Conservation (phyloP, 768 basidiomycete genomes). For the Brasilioporus rufonigricans region DNA sequence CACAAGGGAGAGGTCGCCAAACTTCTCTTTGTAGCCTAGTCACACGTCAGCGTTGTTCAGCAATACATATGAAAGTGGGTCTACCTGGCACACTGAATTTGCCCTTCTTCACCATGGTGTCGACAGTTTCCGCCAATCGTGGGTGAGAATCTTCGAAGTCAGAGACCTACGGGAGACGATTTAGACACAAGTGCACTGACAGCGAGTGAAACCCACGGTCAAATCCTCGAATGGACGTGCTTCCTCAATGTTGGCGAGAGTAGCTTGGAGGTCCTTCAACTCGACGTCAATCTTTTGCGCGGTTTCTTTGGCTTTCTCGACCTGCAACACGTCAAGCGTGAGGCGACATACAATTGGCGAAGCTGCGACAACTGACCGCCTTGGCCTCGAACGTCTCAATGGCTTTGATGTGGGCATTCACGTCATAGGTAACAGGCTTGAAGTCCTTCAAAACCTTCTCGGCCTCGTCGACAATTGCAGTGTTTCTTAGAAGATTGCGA, state of each 20-base stretch:
- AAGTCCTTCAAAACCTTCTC: conserved; percentile 87
- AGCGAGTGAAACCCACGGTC: conserved; percentile 57
- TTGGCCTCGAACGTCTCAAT: conserved; percentile 96
- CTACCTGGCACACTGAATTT: conserved; percentile 97
- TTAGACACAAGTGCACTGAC: not conserved
- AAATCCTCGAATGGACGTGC: conserved; percentile 97
- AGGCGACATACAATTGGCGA: conserved; percentile 1
- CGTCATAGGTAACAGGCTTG: conserved; percentile 95
- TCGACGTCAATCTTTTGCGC: conserved; percentile 88
- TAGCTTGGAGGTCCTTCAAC: conserved; percentile 86
- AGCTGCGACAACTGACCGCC: conserved; percentile 62
- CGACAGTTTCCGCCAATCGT: conserved; percentile 84
- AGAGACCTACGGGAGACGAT: conserved; percentile 54
- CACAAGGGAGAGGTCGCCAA: conserved; percentile 91
- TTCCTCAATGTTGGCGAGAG: conserved; percentile 95
- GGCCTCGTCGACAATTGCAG: conserved; percentile 85
- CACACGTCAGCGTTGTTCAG: conserved; percentile 1
- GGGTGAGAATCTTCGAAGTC: conserved; percentile 94
- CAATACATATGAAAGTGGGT: conserved; percentile 4
- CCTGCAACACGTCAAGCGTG: conserved; percentile 41
- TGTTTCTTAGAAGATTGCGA: conserved; percentile 89
- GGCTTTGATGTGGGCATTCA: conserved; percentile 83
- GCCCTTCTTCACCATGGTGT: conserved; percentile 95
- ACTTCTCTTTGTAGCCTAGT: conserved; percentile 91
- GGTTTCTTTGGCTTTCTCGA: conserved; percentile 87